Evolutionary conservation across 495 filamentous ascomycete species (phyloP), one percentile per base, ranked within the genome.

Genomic region (Pseudoneurospora amorphoporcata): DNA sequence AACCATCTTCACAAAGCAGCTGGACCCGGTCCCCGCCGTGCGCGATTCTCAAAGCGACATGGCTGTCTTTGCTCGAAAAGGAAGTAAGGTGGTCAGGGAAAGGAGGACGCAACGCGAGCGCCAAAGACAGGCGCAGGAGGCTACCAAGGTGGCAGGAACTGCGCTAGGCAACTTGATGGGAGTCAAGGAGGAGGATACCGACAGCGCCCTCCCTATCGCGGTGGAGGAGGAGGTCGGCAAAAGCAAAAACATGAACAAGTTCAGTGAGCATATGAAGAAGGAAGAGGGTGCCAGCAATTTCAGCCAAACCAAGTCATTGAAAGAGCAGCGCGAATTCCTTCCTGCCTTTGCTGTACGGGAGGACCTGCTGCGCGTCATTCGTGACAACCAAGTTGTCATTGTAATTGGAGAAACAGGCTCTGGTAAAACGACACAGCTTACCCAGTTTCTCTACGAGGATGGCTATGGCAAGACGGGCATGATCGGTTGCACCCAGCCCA

Each of bases 341-440:
- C 96, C 96, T 12, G 96, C 96, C 2, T 99, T 99, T 84, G 96
- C 96, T 0, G 96, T 99, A 29, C 87, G 96, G 43, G 96, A 99
- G 81, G 95, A 99, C 75, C 84, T 98, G n/a, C 77, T 99, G 70
- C 88, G 94, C 73, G 93, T 98, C 14, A 96, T 99, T 76, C 88
- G 95, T 42, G 95, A 99, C 80, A 98, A 98, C 79, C 96, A 98
- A 79, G 96, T 99, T 40, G 87, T 97, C 42, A 93, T 99, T 73
- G 95, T 98, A 7, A 93, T 99, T 41, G 96, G 95, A 61, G 94
- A 98, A 82, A 98, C 95, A 0, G 95, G 95, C 0, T 98, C 95
- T 2, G 95, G 95, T 53, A 98, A 98, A 79, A 98, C 95, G 2
- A 98, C 95, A 6, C 95, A 98, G 83, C 86, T 98, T 68, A 97